A percentile compares a stretch with the other conserved stretches of the same genome.
Evolutionary conservation across 2,329 filamentous ascomycete genomes (phyloP).

Genomic region (Ilyonectria mors-panacis): DNA sequence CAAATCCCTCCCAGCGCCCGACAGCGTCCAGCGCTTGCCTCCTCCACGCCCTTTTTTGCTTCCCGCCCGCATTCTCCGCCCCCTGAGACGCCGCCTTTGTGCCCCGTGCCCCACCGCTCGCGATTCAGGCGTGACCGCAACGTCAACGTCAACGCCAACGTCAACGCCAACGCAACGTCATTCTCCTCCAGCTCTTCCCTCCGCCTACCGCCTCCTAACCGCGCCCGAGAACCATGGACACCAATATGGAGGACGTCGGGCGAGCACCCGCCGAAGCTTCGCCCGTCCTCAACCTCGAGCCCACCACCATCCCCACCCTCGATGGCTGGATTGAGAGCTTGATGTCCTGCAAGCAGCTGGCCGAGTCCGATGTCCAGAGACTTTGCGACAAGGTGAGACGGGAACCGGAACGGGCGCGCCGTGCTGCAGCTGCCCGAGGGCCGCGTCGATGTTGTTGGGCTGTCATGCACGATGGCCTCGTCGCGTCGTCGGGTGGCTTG

Average conservation of each 20-base stretch:
- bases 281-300: conserved; percentile 77
- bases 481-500: conserved; percentile 31
- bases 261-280: conserved; percentile 86
- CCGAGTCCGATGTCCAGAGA: conserved; percentile 93
- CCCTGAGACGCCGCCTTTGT: conserved; percentile 48
- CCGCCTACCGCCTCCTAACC: conserved; percentile 36
- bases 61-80: conserved; percentile 32
- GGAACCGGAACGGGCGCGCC: neutral
- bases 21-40: conserved; percentile 12
- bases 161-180: conserved; percentile 42
- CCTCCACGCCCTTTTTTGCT: conserved; percentile 11
- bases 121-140: conserved; percentile 52
- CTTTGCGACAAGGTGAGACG: conserved; percentile 92
- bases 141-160: conserved; percentile 46
- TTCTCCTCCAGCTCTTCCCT: conserved; percentile 41
- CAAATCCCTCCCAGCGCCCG: conserved; percentile 6
- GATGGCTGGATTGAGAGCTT: conserved; percentile 99
- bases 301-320: conserved; percentile 90
- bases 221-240: conserved; percentile 78
- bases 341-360: conserved; percentile 98
- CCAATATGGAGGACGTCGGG: conserved; percentile 98
- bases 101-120: conserved; percentile 50
- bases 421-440: conserved; percentile 13
- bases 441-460: conserved; percentile 1
- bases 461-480: conserved; percentile 17